phyloP scores from a whole-genome alignment of 371 early-diverging fungal genomes.

The Smittium culicis region DNA sequence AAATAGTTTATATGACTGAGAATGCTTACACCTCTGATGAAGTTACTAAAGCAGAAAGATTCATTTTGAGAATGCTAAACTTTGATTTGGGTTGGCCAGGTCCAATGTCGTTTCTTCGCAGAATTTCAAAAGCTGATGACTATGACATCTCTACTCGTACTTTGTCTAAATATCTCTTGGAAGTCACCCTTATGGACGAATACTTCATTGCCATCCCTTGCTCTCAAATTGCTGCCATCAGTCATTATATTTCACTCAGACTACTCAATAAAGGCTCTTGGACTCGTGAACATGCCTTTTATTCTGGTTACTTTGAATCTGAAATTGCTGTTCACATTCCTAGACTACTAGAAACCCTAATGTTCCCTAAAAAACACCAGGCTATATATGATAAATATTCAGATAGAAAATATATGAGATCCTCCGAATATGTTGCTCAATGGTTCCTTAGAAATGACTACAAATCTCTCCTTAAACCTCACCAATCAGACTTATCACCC shows the following conservation, averaged over 20 bases:
- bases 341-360: conserved; percentile 49
- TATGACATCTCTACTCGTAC: conserved; percentile 79
- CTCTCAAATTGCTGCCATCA: conserved; percentile 65
- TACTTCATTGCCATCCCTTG: conserved; percentile 59
- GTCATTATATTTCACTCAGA: conserved; percentile 70
- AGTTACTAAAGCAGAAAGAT: conserved; percentile 74
- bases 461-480: too few relatives aligned
- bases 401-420: conserved; percentile 61
- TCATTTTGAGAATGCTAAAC: conserved; percentile 65
- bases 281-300: conserved; percentile 35
- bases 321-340: too few relatives aligned
- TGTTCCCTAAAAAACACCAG: conserved; percentile 38
- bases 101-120: conserved; percentile 79
- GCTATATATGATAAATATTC: too few relatives aligned
- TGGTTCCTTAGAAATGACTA: conserved; percentile 21
- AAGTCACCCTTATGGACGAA: conserved; percentile 80
- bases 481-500: too few relatives aligned
- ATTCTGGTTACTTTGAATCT: conserved; percentile 32
- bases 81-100: conserved; percentile 76
- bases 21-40: too few relatives aligned
- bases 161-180: conserved; percentile 92
- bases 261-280: conserved; percentile 66
- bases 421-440: conserved; percentile 44
- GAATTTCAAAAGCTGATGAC: too few relatives aligned
- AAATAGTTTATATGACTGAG: too few relatives aligned